A percentile compares a stretch with the other conserved stretches of the same genome.
phyloP scores from a whole-genome alignment of 2,329 filamentous ascomycete species.

The Penicillium sp. region DNA sequence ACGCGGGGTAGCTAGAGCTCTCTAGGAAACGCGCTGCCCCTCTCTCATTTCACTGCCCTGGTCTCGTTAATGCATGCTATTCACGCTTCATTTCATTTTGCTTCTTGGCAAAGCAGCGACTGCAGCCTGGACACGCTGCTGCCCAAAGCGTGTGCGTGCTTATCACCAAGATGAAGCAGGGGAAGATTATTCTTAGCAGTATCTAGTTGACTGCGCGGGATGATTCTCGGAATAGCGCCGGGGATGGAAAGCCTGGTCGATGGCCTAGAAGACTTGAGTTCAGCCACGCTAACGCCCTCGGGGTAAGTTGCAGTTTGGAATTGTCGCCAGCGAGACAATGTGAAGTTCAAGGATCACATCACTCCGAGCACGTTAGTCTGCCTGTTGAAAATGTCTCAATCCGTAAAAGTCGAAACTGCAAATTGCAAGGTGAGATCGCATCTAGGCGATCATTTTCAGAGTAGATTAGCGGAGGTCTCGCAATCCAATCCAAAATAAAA shows the following conservation, averaged over 20 bases:
- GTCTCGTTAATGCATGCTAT: slow-evolving; percentile 1
- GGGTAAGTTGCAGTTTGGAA: slow-evolving; percentile 6
- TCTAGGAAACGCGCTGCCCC: neutral
- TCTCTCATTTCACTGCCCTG: slow-evolving; percentile 1
- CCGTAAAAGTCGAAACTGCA: neutral
- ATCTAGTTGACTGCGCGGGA: neutral
- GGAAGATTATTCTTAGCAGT: slow-evolving; percentile 5
- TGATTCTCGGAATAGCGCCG: slow-evolving; percentile 5
- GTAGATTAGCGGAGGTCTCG: neutral
- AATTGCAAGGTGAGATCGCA: neutral
- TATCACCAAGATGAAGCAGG: neutral
- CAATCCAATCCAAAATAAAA: neutral
- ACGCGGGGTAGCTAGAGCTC: slow-evolving; percentile 5
- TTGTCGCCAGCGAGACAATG: neutral
- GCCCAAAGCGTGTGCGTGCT: slow-evolving; percentile 1
- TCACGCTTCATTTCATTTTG: neutral
- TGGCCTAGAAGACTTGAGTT: slow-evolving; percentile 11
- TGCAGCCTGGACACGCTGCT: slow-evolving; percentile 3
- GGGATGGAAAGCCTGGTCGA: slow-evolving; percentile 3
- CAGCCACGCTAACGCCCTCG: slow-evolving; percentile 16
- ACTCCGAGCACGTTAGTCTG: neutral
- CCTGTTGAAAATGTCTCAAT: neutral
- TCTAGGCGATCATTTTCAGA: neutral
- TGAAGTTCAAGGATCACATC: neutral
- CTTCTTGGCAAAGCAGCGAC: slow-evolving; percentile 3